Base-by-base conservation (phyloP, 139 green algal genomes). In the Picocystis salinarum region DNA sequence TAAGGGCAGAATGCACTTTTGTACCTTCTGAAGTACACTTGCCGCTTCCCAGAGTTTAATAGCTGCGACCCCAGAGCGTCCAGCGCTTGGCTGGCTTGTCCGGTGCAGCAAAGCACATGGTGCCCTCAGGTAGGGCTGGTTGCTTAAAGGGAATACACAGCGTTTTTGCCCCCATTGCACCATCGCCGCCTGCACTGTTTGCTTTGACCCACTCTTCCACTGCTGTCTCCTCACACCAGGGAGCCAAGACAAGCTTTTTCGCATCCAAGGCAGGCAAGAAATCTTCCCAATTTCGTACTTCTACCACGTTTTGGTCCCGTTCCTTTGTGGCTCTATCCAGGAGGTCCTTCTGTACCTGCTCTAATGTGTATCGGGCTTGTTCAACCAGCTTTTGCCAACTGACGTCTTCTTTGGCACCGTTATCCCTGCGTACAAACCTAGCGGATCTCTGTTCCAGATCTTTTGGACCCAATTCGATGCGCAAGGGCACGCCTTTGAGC, bases 371-470 rank as follows among this genome's bases (percentile, higher is more conserved):
- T 18, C 59, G 58, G 18, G 84, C 54, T 4, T 59, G 49, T 5
- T 52, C 33, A 3, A 41, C 50, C 23, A 96, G 36, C 23, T 89
- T 68, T 0, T 29, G 62, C 78, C 82, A 93, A 4, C 61, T 23
- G 18, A 88, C 56, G n/a, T 40, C 46, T 67, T 90, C 67, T 71
- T 96, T 96, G 24, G 52, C 82, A 59, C 75, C 74, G 5, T 72
- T 96, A 66, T 99, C 88, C 22, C 88, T 56, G 13, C 88, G 69
- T 15, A 74, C 87, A 27, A 87, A 17, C 55, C 94, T n/a, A n/a
- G n/a, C n/a, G n/a, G n/a, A n/a, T n/a, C n/a, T n/a, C n/a, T n/a
- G 76, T 23, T 89, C 70, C 62, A 99, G 79, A 64, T 99, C 88
- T 46, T 73, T 75, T n/a, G 77, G 79, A 0, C 88, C 88, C 26